Percentiles rank a stretch among this genome's conserved stretches.
phyloP scores from a whole-genome alignment of 2,329 filamentous ascomycete genomes.

The Microascus cirrosus region DNA sequence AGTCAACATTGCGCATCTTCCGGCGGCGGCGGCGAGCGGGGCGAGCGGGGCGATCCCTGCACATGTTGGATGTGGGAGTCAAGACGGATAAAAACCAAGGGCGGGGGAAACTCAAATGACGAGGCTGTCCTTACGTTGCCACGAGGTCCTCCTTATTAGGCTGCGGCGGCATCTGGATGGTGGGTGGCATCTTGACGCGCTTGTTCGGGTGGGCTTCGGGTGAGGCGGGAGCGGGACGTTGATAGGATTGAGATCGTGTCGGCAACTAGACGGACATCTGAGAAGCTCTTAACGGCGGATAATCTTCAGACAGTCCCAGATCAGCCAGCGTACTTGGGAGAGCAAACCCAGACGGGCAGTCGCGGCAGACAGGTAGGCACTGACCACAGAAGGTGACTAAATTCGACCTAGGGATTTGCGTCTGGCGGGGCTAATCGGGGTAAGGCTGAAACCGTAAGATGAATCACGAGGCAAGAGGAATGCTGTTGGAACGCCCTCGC shows the following conservation, averaged over 20 bases:
- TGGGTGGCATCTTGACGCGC: slow-evolving; percentile 1
- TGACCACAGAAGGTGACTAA: background rate
- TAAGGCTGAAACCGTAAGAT: background rate
- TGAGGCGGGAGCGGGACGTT: background rate
- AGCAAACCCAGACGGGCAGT: background rate
- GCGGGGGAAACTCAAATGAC: background rate
- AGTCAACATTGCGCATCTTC: slow-evolving; percentile 14
- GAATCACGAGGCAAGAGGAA: background rate
- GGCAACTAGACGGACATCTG: background rate
- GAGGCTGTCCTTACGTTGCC: slow-evolving; percentile 27
- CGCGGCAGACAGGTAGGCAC: too few species aligned
- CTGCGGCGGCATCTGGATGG: slow-evolving; percentile 37
- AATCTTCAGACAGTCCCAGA: background rate
- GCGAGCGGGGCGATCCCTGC: background rate
- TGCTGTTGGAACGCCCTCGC: background rate
- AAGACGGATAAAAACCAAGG: background rate
- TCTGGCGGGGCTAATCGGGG: background rate
- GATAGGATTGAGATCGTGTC: background rate
- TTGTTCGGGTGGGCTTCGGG: background rate
- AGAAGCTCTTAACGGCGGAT: background rate
- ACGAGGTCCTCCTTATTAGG: slow-evolving; percentile 51
- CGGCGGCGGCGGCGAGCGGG: slow-evolving; percentile 5
- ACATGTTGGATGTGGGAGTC: background rate
- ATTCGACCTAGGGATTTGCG: background rate
- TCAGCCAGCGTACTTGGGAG: background rate